These are phyloP conservation scores for Inga leiocalycina DNA, from an alignment of 306 rosid species.

Conservation along the genomic window DNA sequence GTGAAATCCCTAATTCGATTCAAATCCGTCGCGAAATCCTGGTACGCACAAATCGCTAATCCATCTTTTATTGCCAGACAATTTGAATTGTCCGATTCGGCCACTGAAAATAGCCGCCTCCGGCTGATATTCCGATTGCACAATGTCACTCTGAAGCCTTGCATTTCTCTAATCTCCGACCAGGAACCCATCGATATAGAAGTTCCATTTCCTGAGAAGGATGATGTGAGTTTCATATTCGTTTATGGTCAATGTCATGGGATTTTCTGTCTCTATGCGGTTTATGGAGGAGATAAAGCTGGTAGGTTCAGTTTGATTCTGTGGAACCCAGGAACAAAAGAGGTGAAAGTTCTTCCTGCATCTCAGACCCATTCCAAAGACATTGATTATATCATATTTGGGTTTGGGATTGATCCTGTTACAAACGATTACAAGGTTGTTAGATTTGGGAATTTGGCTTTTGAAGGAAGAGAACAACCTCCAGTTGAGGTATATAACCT, in stretches of 20 bases:
- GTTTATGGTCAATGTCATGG: background rate
- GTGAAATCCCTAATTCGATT: background rate
- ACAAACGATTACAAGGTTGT: background rate
- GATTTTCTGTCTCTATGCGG: background rate
- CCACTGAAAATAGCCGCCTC: background rate
- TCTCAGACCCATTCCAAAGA: background rate
- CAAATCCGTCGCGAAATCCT: background rate
- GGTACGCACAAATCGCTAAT: background rate
- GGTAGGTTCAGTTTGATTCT: background rate
- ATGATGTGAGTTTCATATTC: background rate
- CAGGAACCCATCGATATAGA: background rate
- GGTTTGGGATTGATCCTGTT: background rate
- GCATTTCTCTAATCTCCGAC: background rate
- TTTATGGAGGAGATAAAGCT: background rate
- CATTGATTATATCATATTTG: background rate
- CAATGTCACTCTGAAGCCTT: background rate
- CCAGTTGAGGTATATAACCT: background rate
- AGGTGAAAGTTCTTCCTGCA: background rate
- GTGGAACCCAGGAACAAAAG: background rate
- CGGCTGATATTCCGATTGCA: background rate
- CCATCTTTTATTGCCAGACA: background rate
- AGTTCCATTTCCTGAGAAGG: background rate
- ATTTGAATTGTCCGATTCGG: background rate
- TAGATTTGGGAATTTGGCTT: background rate
- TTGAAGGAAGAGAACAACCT: background rate